Evolutionary conservation across 2,329 filamentous ascomycete species (phyloP).

Genomic region (Mollisiaceae sp.): DNA sequence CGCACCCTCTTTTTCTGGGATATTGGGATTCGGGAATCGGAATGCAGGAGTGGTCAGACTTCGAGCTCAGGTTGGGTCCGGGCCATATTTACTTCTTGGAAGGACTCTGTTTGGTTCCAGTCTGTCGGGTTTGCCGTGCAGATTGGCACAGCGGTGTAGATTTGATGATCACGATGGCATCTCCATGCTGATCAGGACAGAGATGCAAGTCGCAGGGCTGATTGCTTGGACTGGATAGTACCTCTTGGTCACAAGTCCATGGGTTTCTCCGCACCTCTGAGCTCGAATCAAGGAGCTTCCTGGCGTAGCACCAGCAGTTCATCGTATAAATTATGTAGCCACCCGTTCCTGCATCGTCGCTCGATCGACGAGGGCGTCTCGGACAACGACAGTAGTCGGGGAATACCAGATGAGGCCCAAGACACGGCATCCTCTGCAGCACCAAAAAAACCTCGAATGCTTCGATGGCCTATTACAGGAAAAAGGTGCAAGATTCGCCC

Average conservation of each 20-base stretch:
- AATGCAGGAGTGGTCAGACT: constrained; percentile 16
- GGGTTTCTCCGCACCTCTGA: constrained; percentile 30
- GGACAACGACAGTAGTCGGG: constrained; percentile 29
- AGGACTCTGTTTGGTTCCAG: constrained; percentile 21
- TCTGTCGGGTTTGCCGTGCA: constrained; percentile 32
- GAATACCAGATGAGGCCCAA: constrained; percentile 30
- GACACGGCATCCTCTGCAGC: constrained; percentile 26
- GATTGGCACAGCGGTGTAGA: constrained; percentile 34
- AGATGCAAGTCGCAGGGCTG: constrained; percentile 40
- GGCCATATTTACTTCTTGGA: constrained; percentile 14
- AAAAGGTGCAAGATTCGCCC: constrained; percentile 11
- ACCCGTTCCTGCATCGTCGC: constrained; percentile 39
- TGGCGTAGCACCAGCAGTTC: constrained; percentile 26
- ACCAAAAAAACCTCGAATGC: constrained; percentile 14
- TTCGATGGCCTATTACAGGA: not conserved
- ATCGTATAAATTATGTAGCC: constrained; percentile 37
- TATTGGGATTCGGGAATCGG: not conserved
- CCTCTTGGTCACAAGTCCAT: constrained; percentile 22
- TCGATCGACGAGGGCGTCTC: constrained; percentile 33
- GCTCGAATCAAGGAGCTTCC: constrained; percentile 38
- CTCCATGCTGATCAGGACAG: constrained; percentile 21
- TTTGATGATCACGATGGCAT: constrained; percentile 32
- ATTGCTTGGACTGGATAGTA: constrained; percentile 24
- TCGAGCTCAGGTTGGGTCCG: constrained; percentile 13
- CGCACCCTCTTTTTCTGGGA: not conserved